Base-by-base conservation (phyloP, 257 asterid genomes). In the Solanum appendiculatum region DNA sequence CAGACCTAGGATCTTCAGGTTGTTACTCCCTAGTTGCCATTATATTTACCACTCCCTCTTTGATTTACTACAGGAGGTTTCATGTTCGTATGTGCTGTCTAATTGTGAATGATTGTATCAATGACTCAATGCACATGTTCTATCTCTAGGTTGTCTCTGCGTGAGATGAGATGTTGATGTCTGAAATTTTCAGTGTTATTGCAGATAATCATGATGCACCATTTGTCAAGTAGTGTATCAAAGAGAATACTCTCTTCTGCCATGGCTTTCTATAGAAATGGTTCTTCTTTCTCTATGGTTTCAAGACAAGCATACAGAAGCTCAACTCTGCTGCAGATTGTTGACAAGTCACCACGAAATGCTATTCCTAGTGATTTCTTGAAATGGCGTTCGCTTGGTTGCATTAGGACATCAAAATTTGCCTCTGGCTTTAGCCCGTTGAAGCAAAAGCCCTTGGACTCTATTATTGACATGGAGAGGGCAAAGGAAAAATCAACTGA, bases 181-280 rank as follows among this genome's bases (percentile, higher is more conserved):
- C 74, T 74, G 60, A 9, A 27, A 64, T 40, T 86, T 68, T 56
- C 70, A 36, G 46, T 72, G 46, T 72, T 31, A 85, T 88, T 91
- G 91, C 93, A 93, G 94, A 89, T 81, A 86, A 51, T 21, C 77
- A 88, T 66, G 84, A 93, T 92, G 95, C 92, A 34, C 86, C 91
- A 86, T 84, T 60, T 89, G 85, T 69, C 88, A 77, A 88, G 90
- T 73, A 91, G 88, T 89, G 90, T 87, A 72, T 88, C 90, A 39
- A 92, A 91, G 89, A 91, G 89, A 87, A 87, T 86, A 60, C 82
- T 91, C 75, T 74, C 86, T 54, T 89, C 90, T 1, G 89, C 42
- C 75, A 86, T 82, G 85, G 87, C 89, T 86, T 31, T 64, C 83
- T 69, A 7, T 69, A 34, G 77, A 69, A 69, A 84, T 89, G 91